Percentiles rank a stretch among this genome's conserved stretches.
These are phyloP conservation scores for Thielaviopsis ethacetica DNA, from an alignment of 2,329 filamentous ascomycete species.

Conservation along the genomic window DNA sequence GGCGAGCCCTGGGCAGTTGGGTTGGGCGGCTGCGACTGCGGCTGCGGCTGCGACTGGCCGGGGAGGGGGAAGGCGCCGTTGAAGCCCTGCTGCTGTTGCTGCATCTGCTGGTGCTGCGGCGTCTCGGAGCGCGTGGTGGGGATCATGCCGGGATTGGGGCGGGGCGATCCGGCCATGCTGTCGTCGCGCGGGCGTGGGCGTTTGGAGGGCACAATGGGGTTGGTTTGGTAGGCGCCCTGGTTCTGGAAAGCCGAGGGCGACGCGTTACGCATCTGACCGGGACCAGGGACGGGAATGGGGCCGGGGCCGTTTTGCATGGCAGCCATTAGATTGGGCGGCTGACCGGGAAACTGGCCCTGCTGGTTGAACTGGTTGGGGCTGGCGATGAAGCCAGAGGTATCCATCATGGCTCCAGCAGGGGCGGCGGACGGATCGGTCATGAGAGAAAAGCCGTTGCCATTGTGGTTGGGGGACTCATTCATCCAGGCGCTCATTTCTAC, in stretches of 20 bases:
- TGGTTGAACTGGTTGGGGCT: constrained; percentile 41
- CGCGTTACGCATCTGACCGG: constrained; percentile 62
- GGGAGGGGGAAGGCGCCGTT: not conserved
- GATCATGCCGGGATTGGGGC: constrained; percentile 55
- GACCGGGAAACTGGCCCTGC: constrained; percentile 38
- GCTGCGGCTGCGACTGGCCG: constrained; percentile 1
- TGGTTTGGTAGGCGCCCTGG: constrained; percentile 59
- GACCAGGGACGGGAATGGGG: not conserved
- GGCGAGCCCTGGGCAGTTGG: constrained; percentile 35
- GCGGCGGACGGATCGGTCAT: constrained; percentile 43
- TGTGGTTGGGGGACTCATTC: constrained; percentile 54
- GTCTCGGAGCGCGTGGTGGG: constrained; percentile 83
- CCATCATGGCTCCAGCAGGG: constrained; percentile 40
- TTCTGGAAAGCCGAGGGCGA: constrained; percentile 59
- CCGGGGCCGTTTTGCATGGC: constrained; percentile 25
- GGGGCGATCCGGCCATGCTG: constrained; percentile 66
- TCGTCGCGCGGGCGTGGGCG: constrained; percentile 69
- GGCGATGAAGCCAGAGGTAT: constrained; percentile 44
- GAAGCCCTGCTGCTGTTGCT: not conserved
- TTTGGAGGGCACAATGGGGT: constrained; percentile 78
- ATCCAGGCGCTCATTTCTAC: constrained; percentile 50
- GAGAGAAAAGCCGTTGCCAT: constrained; percentile 52
- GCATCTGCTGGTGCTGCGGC: constrained; percentile 51
- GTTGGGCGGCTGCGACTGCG: too few species aligned
- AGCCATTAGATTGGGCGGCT: constrained; percentile 18